These are phyloP conservation scores for Penicillium decumbens DNA, from an alignment of 2,329 filamentous ascomycete species.

Conservation along the genomic window DNA sequence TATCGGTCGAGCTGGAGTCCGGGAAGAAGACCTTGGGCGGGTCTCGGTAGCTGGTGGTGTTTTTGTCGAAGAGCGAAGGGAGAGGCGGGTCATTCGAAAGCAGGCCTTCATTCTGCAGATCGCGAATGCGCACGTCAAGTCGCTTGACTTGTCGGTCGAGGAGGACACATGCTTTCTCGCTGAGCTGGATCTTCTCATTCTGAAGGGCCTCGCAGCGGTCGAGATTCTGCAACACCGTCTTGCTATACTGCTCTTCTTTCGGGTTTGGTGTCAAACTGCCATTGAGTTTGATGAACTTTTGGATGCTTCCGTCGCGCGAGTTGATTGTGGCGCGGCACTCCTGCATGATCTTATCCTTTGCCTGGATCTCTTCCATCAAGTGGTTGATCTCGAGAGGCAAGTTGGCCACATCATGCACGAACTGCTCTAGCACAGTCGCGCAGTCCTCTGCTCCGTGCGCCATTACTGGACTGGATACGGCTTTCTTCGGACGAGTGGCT, in stretches of 20 bases:
- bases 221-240: constrained; percentile 54
- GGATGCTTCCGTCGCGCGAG: constrained; percentile 56
- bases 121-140: constrained; percentile 58
- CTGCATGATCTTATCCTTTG: constrained; percentile 59
- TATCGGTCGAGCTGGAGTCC: constrained; percentile 43
- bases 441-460: constrained; percentile 54
- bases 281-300: constrained; percentile 62
- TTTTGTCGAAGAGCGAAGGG: constrained; percentile 54
- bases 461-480: constrained; percentile 29
- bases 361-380: constrained; percentile 62
- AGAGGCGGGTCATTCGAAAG: constrained; percentile 56
- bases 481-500: not conserved
- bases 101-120: constrained; percentile 56
- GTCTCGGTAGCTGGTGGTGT: constrained; percentile 40
- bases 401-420: constrained; percentile 60
- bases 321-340: constrained; percentile 55
- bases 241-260: constrained; percentile 59
- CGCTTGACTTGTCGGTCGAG: constrained; percentile 61
- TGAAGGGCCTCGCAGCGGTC: constrained; percentile 56
- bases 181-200: constrained; percentile 58
- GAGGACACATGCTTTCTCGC: constrained; percentile 56
- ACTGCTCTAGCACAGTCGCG: constrained; percentile 60
- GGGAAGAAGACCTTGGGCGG: constrained; percentile 49
- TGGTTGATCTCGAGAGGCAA: constrained; percentile 61
- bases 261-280: constrained; percentile 59